phyloP scores from a whole-genome alignment of 192 early-diverging fungal genomes.

The Podila clonocystis region DNA sequence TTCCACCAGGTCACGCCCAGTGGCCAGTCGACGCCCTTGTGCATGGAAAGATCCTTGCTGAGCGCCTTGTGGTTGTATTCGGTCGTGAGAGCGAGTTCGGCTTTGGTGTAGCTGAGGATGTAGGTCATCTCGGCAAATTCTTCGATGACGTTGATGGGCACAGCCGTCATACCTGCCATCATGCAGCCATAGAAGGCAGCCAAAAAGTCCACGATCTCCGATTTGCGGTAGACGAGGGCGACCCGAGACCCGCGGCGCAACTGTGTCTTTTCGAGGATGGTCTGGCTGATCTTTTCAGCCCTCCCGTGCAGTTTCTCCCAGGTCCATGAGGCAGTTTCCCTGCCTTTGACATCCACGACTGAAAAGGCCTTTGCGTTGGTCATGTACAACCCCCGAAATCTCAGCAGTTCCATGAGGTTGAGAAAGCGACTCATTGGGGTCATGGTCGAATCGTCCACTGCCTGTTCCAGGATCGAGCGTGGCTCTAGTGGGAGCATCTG shows the following conservation, averaged over 20 bases:
- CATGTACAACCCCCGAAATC: conserved; percentile 70
- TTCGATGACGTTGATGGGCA: conserved; percentile 85
- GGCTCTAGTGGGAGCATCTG: conserved; percentile 66
- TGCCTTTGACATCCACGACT: conserved; percentile 78
- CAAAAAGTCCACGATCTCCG: conserved; percentile 85
- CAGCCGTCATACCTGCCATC: conserved; percentile 82
- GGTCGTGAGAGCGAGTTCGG: conserved; percentile 81
- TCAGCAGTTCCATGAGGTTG: conserved; percentile 72
- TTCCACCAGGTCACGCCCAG: conserved; percentile 81
- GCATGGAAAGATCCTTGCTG: conserved; percentile 73
- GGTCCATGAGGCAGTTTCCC: conserved; percentile 71
- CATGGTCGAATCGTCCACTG: conserved; percentile 53
- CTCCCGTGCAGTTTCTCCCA: conserved; percentile 78
- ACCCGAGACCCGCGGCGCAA: conserved; percentile 73
- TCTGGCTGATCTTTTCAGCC: conserved; percentile 76
- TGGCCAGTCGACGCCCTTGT: conserved; percentile 71
- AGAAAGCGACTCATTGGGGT: conserved; percentile 63
- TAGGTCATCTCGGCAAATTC: conserved; percentile 82
- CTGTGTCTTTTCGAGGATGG: conserved; percentile 70
- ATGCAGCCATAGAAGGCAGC: conserved; percentile 85
- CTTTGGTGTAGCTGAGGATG: conserved; percentile 74
- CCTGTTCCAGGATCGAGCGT: conserved; percentile 53
- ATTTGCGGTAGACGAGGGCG: conserved; percentile 82
- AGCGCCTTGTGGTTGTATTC: conserved; percentile 80
- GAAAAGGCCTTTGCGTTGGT: conserved; percentile 70